Base-by-base conservation (phyloP, 2,329 filamentous ascomycete species). In the Orbilia brochopaga region DNA sequence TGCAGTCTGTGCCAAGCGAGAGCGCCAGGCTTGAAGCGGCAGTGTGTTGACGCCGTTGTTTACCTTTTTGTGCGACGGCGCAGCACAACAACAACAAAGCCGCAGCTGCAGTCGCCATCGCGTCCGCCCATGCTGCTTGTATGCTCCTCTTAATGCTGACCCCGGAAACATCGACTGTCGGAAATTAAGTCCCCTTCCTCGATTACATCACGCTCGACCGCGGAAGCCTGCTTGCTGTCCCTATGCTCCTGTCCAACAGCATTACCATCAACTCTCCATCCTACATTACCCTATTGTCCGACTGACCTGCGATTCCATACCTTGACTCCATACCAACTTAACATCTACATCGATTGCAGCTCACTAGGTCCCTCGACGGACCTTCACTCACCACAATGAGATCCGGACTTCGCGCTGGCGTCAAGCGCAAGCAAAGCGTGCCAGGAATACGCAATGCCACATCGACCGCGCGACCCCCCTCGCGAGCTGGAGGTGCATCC, bases 161-260 rank as follows among this genome's bases (percentile, higher is more conserved):
- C 58, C 57, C 48, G 57, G 57, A 61, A 53, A 17, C 46, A 61
- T 46, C 50, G 4, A 32, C 58, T 23, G n/a, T 17, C 58, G 58
- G 58, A 62, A 32, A 62, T 62, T 54, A 53, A 58, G 82, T 80
- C 55, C 81, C 81, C 64, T 42, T 42, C n/a, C 11, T 42, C n/a
- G n/a, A 42, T 42, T 15, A 13, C 24, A 30, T 30, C 56, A 83
- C 81, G 1, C 81, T 81, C n/a, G 83, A 82, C n/a, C 81, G 81
- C 7, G 86, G 82, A 1, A 87, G 82, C 75, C 80, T 83, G 57
- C 81, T 82, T 73, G 88, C 75, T 19, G 85, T 79, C 1, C 72
- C 79, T 85, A 88, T 86, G 50, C 84, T 81, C 67, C 80, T 81
- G 60, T 85, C 83, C 73, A 88, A 88, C 37, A 32, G 24, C 13